Percentiles rank a stretch among this genome's conserved stretches.
Evolutionary conservation across 2,329 filamentous ascomycete genomes (phyloP).

Genomic region (Pestalotiopsis sp.): DNA sequence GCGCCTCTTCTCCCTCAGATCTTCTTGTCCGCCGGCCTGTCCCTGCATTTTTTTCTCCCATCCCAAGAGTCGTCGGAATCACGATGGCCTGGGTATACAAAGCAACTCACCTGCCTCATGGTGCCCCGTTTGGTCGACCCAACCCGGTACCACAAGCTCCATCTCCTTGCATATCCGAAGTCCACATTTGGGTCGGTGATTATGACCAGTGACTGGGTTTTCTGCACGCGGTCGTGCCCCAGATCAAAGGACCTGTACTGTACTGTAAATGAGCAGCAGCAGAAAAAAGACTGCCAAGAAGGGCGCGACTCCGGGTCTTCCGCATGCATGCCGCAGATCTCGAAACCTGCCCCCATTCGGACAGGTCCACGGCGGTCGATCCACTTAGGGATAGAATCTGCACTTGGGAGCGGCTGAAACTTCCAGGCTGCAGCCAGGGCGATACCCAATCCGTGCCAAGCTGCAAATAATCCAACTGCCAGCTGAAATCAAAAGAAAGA

Average conservation of each 20-base stretch:
- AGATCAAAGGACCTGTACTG: background rate
- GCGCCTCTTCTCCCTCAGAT: background rate
- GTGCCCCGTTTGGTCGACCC: background rate
- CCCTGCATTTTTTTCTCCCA: background rate
- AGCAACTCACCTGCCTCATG: background rate
- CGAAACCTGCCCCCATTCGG: background rate
- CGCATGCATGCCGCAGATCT: conserved; percentile 7
- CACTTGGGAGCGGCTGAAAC: conserved; percentile 3
- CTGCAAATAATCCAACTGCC: conserved; percentile 1
- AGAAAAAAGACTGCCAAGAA: background rate
- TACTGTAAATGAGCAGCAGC: background rate
- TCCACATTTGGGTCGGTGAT: background rate
- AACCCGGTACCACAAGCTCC: background rate
- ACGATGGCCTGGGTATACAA: background rate
- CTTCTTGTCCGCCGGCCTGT: background rate
- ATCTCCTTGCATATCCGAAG: conserved; percentile 8
- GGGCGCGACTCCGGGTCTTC: background rate
- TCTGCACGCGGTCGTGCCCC: background rate
- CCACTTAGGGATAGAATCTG: background rate
- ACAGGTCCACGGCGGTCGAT: background rate
- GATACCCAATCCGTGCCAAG: conserved; percentile 5
- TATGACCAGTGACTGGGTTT: background rate
- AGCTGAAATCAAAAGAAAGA: conserved; percentile 2
- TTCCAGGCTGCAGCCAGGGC: conserved; percentile 10
- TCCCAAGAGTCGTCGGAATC: background rate